These are phyloP conservation scores for Russula vinacea DNA, from an alignment of 768 basidiomycete species.

Conservation along the genomic window DNA sequence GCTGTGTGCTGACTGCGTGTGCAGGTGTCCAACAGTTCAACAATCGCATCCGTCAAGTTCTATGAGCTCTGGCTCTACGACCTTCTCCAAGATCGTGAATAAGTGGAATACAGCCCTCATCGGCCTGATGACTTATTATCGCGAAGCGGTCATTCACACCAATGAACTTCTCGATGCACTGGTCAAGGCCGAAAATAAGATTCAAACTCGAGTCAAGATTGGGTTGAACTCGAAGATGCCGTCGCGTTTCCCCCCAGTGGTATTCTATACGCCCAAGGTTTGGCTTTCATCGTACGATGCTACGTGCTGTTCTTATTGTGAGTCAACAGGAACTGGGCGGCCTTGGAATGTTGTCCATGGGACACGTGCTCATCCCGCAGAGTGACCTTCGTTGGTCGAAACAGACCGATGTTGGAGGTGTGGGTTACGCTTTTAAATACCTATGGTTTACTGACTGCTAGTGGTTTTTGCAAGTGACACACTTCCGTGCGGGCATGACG, in stretches of 20 bases:
- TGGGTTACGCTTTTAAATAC: constrained; percentile 25
- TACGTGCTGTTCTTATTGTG: constrained; percentile 14
- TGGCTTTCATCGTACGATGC: constrained; percentile 20
- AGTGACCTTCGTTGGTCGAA: constrained; percentile 97
- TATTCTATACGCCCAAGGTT: constrained; percentile 94
- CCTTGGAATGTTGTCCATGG: constrained; percentile 99
- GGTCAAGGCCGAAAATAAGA: constrained; percentile 99
- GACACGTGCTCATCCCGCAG: constrained; percentile 96
- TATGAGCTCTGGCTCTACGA: constrained; percentile 99
- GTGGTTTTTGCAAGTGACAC: constrained; percentile 67
- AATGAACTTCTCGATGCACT: constrained; percentile 93
- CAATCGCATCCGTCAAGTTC: constrained; percentile 91
- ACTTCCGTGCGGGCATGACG: constrained; percentile 99
- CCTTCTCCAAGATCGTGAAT: constrained; percentile 98
- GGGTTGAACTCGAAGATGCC: constrained; percentile 99
- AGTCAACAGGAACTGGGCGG: constrained; percentile 80
- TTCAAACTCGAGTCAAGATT: constrained; percentile 99
- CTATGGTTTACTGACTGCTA: background rate
- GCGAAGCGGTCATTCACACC: constrained; percentile 96
- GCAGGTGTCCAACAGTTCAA: constrained; percentile 92
- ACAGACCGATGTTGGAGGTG: constrained; percentile 92
- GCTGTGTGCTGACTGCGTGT: constrained; percentile 14
- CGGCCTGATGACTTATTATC: constrained; percentile 96
- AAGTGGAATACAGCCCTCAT: constrained; percentile 97
- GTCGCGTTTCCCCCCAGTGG: constrained; percentile 94